These are phyloP conservation scores for Pittosporum tobira DNA, from an alignment of 129 eudicot genomes.

Conservation along the genomic window DNA sequence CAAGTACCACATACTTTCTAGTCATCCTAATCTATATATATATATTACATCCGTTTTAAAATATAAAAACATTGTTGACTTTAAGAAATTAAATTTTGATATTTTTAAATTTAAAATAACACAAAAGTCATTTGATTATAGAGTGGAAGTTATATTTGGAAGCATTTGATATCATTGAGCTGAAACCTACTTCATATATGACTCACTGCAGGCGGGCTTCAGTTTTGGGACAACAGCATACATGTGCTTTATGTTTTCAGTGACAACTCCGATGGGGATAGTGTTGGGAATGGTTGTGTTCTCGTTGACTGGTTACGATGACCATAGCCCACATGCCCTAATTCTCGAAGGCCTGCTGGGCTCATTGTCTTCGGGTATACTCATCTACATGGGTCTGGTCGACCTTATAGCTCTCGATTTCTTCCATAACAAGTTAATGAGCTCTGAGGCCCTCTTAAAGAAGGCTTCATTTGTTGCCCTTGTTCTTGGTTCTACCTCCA, in stretches of 20 bases:
- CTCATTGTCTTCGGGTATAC: conserved; percentile 63
- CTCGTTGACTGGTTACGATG: conserved; percentile 58
- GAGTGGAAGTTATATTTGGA: too few relatives aligned
- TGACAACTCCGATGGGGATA: conserved; percentile 73
- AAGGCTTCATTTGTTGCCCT: conserved; percentile 53
- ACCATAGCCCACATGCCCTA: conserved; percentile 49
- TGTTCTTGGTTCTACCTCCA: conserved; percentile 59
- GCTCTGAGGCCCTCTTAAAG: conserved; percentile 38
- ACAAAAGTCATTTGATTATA: too few relatives aligned
- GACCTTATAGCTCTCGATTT: conserved; percentile 75
- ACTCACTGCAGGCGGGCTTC: conserved; percentile 60
- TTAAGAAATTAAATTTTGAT: too few relatives aligned
- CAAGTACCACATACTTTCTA: too few relatives aligned
- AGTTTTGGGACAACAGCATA: conserved; percentile 52
- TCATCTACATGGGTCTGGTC: conserved; percentile 75
- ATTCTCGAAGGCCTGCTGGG: conserved; percentile 78
- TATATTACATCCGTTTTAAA: too few relatives aligned
- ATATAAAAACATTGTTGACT: too few relatives aligned
- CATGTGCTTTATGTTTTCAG: conserved; percentile 73
- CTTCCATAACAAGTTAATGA: conserved; percentile 76
- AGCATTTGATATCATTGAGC: too few relatives aligned
- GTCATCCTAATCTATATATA: too few relatives aligned
- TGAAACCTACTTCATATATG: background rate
- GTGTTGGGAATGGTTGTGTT: conserved; percentile 59
- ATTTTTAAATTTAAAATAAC: too few relatives aligned